A percentile compares a stretch with the other conserved stretches of the same genome.
These are phyloP conservation scores for Chytriomyces confervae DNA, from an alignment of 192 early-diverging fungal genomes.

Conservation along the genomic window DNA sequence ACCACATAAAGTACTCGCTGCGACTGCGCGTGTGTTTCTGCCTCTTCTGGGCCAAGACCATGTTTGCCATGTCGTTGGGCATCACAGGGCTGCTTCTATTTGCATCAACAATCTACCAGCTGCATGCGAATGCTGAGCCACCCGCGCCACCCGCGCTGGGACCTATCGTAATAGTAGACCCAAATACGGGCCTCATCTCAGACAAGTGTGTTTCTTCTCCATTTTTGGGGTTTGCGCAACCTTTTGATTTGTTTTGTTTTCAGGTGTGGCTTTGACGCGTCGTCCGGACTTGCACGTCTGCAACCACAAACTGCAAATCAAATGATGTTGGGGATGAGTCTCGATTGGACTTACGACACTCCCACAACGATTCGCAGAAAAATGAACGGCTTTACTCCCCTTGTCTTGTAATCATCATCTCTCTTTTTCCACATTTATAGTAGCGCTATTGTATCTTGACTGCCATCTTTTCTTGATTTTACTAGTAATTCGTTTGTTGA, in stretches of 20 bases:
- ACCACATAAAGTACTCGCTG: neutral
- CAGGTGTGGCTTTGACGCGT: constrained; percentile 8
- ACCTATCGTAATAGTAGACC: neutral
- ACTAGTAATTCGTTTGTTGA: constrained; percentile 40
- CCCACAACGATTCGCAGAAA: constrained; percentile 15
- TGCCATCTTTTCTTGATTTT: neutral
- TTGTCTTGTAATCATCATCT: constrained; percentile 30
- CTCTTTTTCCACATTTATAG: neutral
- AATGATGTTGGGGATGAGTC: constrained; percentile 33
- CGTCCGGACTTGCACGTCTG: constrained; percentile 19
- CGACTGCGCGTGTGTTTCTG: constrained; percentile 4
- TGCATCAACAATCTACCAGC: constrained; percentile 17
- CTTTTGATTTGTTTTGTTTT: no score
- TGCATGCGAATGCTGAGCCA: neutral
- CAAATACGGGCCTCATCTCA: neutral
- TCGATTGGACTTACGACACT: constrained; percentile 34
- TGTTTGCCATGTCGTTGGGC: constrained; percentile 9
- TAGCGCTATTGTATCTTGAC: neutral
- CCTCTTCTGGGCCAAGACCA: constrained; percentile 33
- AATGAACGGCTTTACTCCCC: constrained; percentile 27
- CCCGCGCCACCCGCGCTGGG: neutral
- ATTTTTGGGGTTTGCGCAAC: no score
- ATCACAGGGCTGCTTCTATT: constrained; percentile 8
- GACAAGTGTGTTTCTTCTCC: no score
- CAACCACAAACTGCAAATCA: constrained; percentile 9